Base-by-base conservation (phyloP, 1,284 basidiomycete genomes). In the Pisolithus thermaeus region DNA sequence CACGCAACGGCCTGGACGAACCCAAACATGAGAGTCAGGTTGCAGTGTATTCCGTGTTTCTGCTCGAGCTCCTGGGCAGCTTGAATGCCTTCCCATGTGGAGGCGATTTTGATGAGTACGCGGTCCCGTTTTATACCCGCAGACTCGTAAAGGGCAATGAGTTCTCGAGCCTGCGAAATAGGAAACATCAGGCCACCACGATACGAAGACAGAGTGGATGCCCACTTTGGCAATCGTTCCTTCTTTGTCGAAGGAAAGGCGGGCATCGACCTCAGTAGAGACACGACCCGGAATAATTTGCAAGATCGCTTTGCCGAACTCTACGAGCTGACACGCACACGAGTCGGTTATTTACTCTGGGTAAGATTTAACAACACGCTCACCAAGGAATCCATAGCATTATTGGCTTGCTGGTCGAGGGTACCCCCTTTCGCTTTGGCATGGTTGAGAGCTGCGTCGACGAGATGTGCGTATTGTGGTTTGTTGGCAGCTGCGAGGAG, bases 211-310 rank as follows among this genome's bases (percentile, higher is more conserved):
- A 12, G 11, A 35, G 12, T n/a, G 48, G 12, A 14, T 7, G 32
- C 61, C n/a, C 49, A 78, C 83, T 81, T 95, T 96, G 56, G 79
- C 80, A 71, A 92, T 95, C 56, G 92, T 95, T 25, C 71, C 90
- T 68, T 87, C 83, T 73, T 89, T 93, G 77, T 97, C 89, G 72
- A 96, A 97, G 50, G 95, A 97, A 54, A 97, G 83, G 58, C 87
- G 84, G 49, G 96, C 96, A 72, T 99, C 95, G 59, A 99, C 92
- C 74, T 99, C 96, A 57, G 96, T 99, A 45, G 96, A 99, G 60
- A 99, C 95, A 71, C 96, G 90, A 56, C 96, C 96, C 51, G 96
- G 96, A 66, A 99, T 92, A 71, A 98, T 92, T 60, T 80, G 76
- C 57, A 99, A 79, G 68, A 99, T 98, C 73, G 91, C 92, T 70